phyloP scores from a whole-genome alignment of 2,329 filamentous ascomycete species.

The Monascus ruber region DNA sequence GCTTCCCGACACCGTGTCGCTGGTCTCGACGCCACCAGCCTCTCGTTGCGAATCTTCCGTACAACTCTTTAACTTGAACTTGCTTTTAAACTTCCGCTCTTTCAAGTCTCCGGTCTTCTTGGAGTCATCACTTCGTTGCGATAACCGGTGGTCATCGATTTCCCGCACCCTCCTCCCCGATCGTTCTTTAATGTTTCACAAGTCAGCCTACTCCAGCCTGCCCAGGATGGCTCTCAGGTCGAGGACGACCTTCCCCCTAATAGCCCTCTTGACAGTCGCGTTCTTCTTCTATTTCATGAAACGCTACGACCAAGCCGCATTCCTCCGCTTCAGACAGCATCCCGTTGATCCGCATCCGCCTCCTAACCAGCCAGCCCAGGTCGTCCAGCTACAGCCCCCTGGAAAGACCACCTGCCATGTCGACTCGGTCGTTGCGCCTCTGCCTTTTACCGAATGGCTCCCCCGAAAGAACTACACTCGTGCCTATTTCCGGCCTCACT shows the following conservation, averaged over 20 bases:
- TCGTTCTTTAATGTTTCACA: constrained; percentile 20
- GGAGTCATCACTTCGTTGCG: constrained; percentile 3
- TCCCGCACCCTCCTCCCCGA: neutral
- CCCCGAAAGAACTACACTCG: constrained; percentile 34
- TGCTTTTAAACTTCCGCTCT: constrained; percentile 11
- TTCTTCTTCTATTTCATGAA: constrained; percentile 32
- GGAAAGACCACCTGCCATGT: constrained; percentile 19
- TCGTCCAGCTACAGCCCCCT: constrained; percentile 9
- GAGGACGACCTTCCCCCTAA: constrained; percentile 27
- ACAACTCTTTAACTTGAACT: constrained; percentile 7
- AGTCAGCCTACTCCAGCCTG: constrained; percentile 11
- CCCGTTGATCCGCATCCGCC: constrained; percentile 18
- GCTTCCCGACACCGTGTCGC: constrained; percentile 14
- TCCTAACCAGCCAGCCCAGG: constrained; percentile 12
- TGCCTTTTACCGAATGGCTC: constrained; percentile 32
- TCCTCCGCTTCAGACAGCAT: constrained; percentile 23
- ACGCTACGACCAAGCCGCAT: constrained; percentile 26
- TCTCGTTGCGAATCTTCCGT: constrained; percentile 17
- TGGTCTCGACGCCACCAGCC: constrained; percentile 24
- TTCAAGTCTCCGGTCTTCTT: constrained; percentile 4
- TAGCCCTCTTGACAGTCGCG: constrained; percentile 26
- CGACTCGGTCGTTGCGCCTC: constrained; percentile 20
- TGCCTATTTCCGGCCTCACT: constrained; percentile 29
- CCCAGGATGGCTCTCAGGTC: constrained; percentile 29
- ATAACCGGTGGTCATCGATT: neutral